phyloP scores from a whole-genome alignment of 257 asterid genomes.

The Primulina tabacum region DNA sequence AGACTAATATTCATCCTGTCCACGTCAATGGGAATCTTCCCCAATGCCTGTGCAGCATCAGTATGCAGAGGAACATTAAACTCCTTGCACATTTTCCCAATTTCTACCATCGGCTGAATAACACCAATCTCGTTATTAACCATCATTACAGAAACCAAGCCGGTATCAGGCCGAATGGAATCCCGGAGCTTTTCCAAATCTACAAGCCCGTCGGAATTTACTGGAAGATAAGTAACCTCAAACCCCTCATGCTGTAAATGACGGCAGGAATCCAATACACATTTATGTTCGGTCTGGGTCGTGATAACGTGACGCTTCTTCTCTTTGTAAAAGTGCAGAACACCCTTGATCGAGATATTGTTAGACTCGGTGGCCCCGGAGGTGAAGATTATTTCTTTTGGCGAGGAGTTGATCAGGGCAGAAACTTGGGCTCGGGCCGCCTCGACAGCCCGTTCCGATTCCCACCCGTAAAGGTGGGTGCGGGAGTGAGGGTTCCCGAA shows the following conservation, averaged over 20 bases:
- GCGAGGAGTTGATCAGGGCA: conserved; percentile 67
- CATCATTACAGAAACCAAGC: conserved; percentile 88
- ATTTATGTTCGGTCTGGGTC: conserved; percentile 96
- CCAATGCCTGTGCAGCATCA: conserved; percentile 93
- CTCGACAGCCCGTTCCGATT: conserved; percentile 88
- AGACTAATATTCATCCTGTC: conserved; percentile 83
- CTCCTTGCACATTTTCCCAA: conserved; percentile 85
- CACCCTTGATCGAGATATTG: conserved; percentile 87
- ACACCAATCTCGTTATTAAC: conserved; percentile 98
- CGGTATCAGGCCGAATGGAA: conserved; percentile 82
- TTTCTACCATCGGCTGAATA: conserved; percentile 84
- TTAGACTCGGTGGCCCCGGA: conserved; percentile 97
- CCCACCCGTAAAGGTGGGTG: conserved; percentile 99
- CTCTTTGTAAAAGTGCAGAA: conserved; percentile 76
- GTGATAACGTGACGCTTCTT: conserved; percentile 96
- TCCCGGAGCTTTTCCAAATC: conserved; percentile 62
- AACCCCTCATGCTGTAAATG: conserved; percentile 90
- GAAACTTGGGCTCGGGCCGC: conserved; percentile 61
- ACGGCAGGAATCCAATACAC: conserved; percentile 91
- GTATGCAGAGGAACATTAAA: conserved; percentile 76
- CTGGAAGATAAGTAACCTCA: conserved; percentile 88
- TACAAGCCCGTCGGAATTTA: conserved; percentile 65
- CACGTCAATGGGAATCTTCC: conserved; percentile 85
- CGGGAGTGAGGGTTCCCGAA: conserved; percentile 96
- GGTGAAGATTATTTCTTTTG: conserved; percentile 91